Percentiles rank a stretch among this genome's conserved stretches.
Evolutionary conservation across 768 basidiomycete genomes (phyloP).

Genomic region (Hygrophoropsis aurantiaca): DNA sequence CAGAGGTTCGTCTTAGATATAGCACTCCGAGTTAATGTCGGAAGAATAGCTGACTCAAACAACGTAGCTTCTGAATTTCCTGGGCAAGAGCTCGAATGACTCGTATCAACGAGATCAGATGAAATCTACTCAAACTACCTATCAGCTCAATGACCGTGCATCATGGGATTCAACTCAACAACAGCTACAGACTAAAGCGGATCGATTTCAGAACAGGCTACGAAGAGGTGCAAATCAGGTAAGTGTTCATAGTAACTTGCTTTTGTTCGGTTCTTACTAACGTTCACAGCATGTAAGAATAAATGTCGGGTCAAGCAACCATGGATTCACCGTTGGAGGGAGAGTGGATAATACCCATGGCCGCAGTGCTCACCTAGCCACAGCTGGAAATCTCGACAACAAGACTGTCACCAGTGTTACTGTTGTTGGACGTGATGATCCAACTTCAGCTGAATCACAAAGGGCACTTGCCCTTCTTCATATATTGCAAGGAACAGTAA

Average conservation of each 20-base stretch:
- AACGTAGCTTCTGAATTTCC: slow-evolving; percentile 23
- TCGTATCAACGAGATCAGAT: slow-evolving; percentile 24
- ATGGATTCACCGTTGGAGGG: slow-evolving; percentile 25
- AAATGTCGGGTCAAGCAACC: slow-evolving; percentile 16
- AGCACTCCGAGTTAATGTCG: slow-evolving; percentile 6
- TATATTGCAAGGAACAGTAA: slow-evolving; percentile 33
- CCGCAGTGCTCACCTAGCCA: slow-evolving; percentile 19
- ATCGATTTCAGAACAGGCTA: slow-evolving; percentile 30
- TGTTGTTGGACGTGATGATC: slow-evolving; percentile 53
- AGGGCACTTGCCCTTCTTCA: slow-evolving; percentile 30
- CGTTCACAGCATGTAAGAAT: slow-evolving; percentile 16
- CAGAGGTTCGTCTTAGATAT: slow-evolving; percentile 16
- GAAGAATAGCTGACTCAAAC: no score
- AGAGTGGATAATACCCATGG: slow-evolving; percentile 11
- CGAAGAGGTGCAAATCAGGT: slow-evolving; percentile 39
- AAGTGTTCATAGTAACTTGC: slow-evolving; percentile 4
- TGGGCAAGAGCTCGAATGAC: slow-evolving; percentile 24
- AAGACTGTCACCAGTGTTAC: slow-evolving; percentile 36
- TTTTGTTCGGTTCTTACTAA: background rate
- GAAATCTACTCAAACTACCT: slow-evolving; percentile 23
- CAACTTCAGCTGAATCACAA: slow-evolving; percentile 57
- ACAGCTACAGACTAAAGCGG: slow-evolving; percentile 15
- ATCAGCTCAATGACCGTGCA: slow-evolving; percentile 15
- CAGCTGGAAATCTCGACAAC: slow-evolving; percentile 26
- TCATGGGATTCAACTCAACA: slow-evolving; percentile 11